Evolutionary conservation across 1,139 yeast species (phyloP), one percentile per base, ranked within the genome.

Genomic region (Zygosaccharomyces pseudobailii): DNA sequence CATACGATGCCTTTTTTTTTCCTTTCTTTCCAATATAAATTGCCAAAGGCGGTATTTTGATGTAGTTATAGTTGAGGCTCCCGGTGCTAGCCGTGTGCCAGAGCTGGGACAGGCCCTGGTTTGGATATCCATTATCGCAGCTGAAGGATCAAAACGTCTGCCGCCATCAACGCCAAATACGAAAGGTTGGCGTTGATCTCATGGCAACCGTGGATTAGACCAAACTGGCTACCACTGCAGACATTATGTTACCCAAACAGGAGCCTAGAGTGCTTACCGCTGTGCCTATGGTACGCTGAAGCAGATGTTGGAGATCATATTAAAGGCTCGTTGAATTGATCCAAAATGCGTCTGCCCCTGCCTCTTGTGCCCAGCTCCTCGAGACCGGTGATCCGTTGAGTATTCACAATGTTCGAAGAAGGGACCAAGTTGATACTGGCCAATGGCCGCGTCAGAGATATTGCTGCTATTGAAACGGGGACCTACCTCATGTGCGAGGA

Each of bases 401-500:
- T 10, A 21, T 20, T 27, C 6, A 27, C 23, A 2, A 59, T 59
- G 63, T 51, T 59, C 33, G 60, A 57, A 45, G 61, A 59, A 47
- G 68, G 75, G 43, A 71, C 75, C 13, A 49, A 65, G 46, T 70
- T 73, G 32, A 46, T 71, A 55, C 69, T 71, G 73, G 70, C 71
- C 27, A 62, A 71, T 55, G 76, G 76, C 55, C 42, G 58, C 25
- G 62, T 63, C 32, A 59, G 58, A 42, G 54, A 53, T 3, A 59
- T 73, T 46, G 71, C 70, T 48, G 58, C 64, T 19, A 52, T 73
- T 36, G 44, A 51, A 17, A 60, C 65, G 43, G 73, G 73, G 53
- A 73, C 71, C n/a, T 35, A 43, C 22, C 71, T 73, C 36, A 61
- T 71, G 68, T 74, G 76, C 58, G 67, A 66, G 47, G 76, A 73